phyloP scores from a whole-genome alignment of 306 rosid species.

The Lathyrus aphaca region DNA sequence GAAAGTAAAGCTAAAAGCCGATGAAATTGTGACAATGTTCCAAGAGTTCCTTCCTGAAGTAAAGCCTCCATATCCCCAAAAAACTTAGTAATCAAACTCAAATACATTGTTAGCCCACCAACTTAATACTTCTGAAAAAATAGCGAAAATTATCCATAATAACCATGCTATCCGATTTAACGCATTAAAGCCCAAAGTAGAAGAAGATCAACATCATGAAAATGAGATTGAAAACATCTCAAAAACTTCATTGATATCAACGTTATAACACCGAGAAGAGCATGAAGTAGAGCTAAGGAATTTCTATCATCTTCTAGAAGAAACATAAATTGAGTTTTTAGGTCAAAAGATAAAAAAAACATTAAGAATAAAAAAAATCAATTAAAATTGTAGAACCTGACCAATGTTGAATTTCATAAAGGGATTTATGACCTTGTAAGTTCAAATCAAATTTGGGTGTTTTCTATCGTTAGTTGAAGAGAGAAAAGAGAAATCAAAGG shows the following conservation, averaged over 20 bases:
- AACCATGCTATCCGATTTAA: conserved; percentile 62
- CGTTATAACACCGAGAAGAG: conserved; percentile 69
- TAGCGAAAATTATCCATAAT: conserved; percentile 83
- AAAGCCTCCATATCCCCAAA: conserved; percentile 94
- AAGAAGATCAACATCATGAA: conserved; percentile 82
- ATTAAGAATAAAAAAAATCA: no score
- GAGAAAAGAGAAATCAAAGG: no score
- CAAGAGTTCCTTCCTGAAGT: conserved; percentile 86
- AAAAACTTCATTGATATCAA: conserved; percentile 72
- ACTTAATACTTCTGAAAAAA: conserved; percentile 96
- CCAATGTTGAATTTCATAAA: no score
- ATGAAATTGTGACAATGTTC: conserved; percentile 72
- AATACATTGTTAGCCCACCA: conserved; percentile 72
- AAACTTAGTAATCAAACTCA: conserved; percentile 78
- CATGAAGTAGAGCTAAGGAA: conserved; percentile 67
- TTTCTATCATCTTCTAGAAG: conserved; percentile 95
- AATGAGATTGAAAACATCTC: conserved; percentile 83
- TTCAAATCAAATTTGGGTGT: no score
- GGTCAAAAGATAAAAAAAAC: no score
- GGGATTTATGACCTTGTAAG: no score
- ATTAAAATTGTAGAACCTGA: no score
- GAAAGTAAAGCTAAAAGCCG: conserved; percentile 79
- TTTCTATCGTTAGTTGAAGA: no score
- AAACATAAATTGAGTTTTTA: conserved; percentile 14
- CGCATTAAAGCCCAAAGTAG: conserved; percentile 81